Base-by-base conservation (phyloP, 2,329 filamentous ascomycete species). In the Paramyrothecium roridum region DNA sequence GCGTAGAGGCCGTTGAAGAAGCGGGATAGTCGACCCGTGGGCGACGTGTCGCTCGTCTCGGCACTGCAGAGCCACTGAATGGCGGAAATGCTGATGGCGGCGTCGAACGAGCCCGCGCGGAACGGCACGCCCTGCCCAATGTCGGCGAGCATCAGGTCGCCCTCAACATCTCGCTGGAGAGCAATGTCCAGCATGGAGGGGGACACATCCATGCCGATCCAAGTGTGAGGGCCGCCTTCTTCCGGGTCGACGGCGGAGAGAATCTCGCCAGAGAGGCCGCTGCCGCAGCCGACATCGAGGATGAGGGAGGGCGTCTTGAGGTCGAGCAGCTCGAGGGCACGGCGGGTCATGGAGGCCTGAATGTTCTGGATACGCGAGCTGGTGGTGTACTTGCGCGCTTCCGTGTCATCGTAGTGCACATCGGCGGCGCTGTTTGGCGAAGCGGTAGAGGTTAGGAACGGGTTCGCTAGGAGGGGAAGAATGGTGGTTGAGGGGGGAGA, bases 1-100 rank as follows among this genome's bases (percentile, higher is more conserved):
- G 91, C 89, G 73, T 98, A 99, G 2, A 99, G 75, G 0, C 92
- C 91, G 65, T 96, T 91, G 72, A 99, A 99, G 69, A 99, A 99
- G 48, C 93, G 80, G 4, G 84, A 82, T 23, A 99, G 74, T 7
- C 95, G 79, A 0, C 89, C 91, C 26, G 89, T 83, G 1, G 92
- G 89, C 1, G 84, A 90, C 0, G 95, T 93, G 51, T 96, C 91
- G 67, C 85, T 90, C 57, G 84, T 90, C 72, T 98, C 95, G 45
- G 93, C 95, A 72, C 96, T 98, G 73, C 95, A 99, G 30, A 99
- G 80, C 95, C 95, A 99, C 73, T 99, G 95, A n/a, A 99, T 89
- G 1, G 95, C 95, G 63, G 86, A 91, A 69, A 99, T 98, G 67
- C 87, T 92, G 64, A 99, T 92, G 21, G 95, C 95, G 0, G 93